phyloP scores from a whole-genome alignment of 2,329 filamentous ascomycete genomes.

The Aureobasidium sp. region DNA sequence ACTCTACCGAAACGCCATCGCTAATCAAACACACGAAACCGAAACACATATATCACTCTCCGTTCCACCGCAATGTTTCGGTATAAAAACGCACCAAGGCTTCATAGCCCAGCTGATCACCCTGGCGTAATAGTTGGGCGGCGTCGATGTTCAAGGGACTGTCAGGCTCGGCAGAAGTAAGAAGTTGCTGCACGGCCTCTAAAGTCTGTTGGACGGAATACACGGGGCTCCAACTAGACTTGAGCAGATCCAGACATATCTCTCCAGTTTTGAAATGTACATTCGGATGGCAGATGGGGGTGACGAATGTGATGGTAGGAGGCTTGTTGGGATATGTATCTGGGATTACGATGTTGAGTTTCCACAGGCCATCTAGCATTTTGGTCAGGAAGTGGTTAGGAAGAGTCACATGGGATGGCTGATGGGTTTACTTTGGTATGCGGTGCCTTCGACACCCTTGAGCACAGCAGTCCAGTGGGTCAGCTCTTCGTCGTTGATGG shows the following conservation, averaged over 20 bases:
- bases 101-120: constrained; percentile 60
- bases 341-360: constrained; percentile 69
- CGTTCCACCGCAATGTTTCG: constrained; percentile 39
- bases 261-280: constrained; percentile 67
- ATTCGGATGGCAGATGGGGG: constrained; percentile 79
- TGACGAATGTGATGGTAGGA: constrained; percentile 73
- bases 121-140: constrained; percentile 59
- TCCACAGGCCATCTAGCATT: constrained; percentile 65
- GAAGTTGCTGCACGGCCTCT: constrained; percentile 62
- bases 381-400: not conserved
- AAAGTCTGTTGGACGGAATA: constrained; percentile 72
- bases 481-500: constrained; percentile 48
- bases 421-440: constrained; percentile 47
- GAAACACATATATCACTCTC: not conserved
- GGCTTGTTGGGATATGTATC: constrained; percentile 68
- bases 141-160: constrained; percentile 73
- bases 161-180: constrained; percentile 61
- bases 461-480: constrained; percentile 54
- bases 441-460: constrained; percentile 49
- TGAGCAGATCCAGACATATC: constrained; percentile 86
- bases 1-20: constrained; percentile 4
- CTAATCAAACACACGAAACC: not conserved
- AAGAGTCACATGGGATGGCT: not conserved
- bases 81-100: constrained; percentile 66
- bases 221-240: constrained; percentile 69